A percentile compares a stretch with the other conserved stretches of the same genome.
Conservation (phyloP, 768 basidiomycete genomes). For the Bullera alba region DNA sequence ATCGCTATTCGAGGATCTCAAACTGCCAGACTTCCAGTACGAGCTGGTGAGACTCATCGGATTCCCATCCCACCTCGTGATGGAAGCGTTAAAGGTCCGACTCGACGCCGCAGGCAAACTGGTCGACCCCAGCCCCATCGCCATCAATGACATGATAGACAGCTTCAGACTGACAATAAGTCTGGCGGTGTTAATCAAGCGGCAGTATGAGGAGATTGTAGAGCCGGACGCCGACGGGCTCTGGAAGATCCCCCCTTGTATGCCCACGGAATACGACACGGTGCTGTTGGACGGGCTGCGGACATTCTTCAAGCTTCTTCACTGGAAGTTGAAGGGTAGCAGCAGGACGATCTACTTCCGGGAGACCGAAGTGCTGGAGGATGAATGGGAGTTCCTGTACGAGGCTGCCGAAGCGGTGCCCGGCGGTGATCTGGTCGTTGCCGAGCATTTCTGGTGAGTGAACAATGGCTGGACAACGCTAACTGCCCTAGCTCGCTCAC, state of each 20-base stretch:
- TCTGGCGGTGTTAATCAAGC: conserved; percentile 87
- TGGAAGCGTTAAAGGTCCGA: conserved; percentile 81
- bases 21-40: conserved; percentile 75
- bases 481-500: conserved; percentile 64
- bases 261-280: conserved; percentile 80
- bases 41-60: conserved; percentile 85
- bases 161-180: conserved; percentile 86
- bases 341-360: conserved; percentile 90
- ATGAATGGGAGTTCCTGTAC: conserved; percentile 90
- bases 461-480: not conserved
- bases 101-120: conserved; percentile 74
- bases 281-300: conserved; percentile 80
- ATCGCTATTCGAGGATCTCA: conserved; percentile 71
- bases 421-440: conserved; percentile 82
- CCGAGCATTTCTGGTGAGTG: conserved; percentile 86
- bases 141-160: conserved; percentile 89
- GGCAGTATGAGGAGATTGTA: conserved; percentile 87
- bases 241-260: conserved; percentile 83
- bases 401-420: conserved; percentile 80
- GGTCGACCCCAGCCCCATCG: conserved; percentile 77
- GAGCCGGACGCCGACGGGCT: conserved; percentile 75
- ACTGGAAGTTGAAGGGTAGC: conserved; percentile 91
- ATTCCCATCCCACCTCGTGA: conserved; percentile 91
- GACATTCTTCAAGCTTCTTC: conserved; percentile 86
- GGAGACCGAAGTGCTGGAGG: conserved; percentile 95